Percentiles rank a stretch among this genome's conserved stretches.
These are phyloP conservation scores for Nicotiana otophora DNA, from an alignment of 257 asterid genomes.

Conservation along the genomic window DNA sequence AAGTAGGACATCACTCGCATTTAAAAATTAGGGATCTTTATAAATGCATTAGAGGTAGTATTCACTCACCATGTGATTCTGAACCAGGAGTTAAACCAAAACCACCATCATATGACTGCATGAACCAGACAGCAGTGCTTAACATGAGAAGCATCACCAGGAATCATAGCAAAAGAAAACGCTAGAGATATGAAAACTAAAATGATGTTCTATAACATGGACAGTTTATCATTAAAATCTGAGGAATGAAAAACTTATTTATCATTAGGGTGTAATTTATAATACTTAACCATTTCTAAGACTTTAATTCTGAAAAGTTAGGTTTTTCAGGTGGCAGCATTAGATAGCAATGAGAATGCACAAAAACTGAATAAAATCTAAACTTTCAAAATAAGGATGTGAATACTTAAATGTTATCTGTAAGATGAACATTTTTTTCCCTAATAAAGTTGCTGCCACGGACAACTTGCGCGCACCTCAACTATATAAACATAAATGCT, in stretches of 20 bases:
- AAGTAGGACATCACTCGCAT: background rate
- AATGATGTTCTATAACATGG: background rate
- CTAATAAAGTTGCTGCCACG: background rate
- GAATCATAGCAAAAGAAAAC: background rate
- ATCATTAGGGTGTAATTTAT: background rate
- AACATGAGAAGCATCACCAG: background rate
- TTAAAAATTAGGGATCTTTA: background rate
- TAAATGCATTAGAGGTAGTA: conserved; percentile 3
- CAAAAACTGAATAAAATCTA: background rate
- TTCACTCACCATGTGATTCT: conserved; percentile 93
- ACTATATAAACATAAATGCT: background rate
- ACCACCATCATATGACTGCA: conserved; percentile 99
- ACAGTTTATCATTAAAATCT: background rate
- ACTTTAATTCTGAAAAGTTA: background rate
- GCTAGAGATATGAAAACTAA: background rate
- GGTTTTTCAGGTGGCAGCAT: background rate
- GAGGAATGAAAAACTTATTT: background rate
- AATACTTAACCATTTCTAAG: background rate
- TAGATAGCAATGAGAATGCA: background rate
- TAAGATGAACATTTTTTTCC: background rate
- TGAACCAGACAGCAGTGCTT: background rate
- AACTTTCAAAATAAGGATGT: background rate
- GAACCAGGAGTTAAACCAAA: conserved; percentile 86
- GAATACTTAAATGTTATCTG: background rate
- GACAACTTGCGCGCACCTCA: background rate